These are phyloP conservation scores for Metschnikowia drakensbergensis DNA, from an alignment of 805 yeast species.

Conservation along the genomic window DNA sequence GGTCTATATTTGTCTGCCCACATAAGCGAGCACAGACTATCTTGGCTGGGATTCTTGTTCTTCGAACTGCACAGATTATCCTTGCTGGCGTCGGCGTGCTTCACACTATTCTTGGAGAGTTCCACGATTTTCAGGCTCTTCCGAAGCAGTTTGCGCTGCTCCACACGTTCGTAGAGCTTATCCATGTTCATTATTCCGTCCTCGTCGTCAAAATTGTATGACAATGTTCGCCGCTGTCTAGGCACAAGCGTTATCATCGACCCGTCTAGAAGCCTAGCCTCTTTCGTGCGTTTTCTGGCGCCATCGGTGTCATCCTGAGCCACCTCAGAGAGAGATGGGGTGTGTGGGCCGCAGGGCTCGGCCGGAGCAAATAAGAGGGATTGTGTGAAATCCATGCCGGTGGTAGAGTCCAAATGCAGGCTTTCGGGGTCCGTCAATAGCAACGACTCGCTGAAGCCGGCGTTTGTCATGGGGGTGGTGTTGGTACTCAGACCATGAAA, in stretches of 20 bases:
- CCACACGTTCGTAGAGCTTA: slow-evolving; percentile 16
- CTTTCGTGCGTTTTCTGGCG: slow-evolving; percentile 3
- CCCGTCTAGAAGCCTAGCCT: slow-evolving; percentile 13
- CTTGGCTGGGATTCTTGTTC: neutral
- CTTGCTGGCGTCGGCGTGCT: neutral
- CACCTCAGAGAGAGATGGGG: neutral
- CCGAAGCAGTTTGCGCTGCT: slow-evolving; percentile 10
- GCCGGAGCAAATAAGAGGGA: slow-evolving; percentile 6
- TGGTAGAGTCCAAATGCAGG: neutral
- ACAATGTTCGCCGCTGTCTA: slow-evolving; percentile 5
- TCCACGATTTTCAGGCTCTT: slow-evolving; percentile 5
- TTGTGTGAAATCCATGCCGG: slow-evolving; percentile 1
- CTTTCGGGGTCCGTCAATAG: slow-evolving; percentile 9
- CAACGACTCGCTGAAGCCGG: slow-evolving; percentile 16
- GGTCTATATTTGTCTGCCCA: slow-evolving; percentile 45
- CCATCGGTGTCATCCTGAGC: neutral
- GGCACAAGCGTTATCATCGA: slow-evolving; percentile 12
- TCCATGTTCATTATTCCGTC: slow-evolving; percentile 17
- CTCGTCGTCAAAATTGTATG: slow-evolving; percentile 5
- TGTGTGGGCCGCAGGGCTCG: neutral
- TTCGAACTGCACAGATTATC: too few species aligned
- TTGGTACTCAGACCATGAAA: neutral
- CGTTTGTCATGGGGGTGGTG: slow-evolving; percentile 11
- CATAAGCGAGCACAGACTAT: slow-evolving; percentile 9
- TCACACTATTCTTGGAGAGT: neutral